A percentile compares a stretch with the other conserved stretches of the same genome.
These are phyloP conservation scores for Musa balbisiana DNA, from an alignment of 202 grass and related monocot genomes.

Conservation along the genomic window DNA sequence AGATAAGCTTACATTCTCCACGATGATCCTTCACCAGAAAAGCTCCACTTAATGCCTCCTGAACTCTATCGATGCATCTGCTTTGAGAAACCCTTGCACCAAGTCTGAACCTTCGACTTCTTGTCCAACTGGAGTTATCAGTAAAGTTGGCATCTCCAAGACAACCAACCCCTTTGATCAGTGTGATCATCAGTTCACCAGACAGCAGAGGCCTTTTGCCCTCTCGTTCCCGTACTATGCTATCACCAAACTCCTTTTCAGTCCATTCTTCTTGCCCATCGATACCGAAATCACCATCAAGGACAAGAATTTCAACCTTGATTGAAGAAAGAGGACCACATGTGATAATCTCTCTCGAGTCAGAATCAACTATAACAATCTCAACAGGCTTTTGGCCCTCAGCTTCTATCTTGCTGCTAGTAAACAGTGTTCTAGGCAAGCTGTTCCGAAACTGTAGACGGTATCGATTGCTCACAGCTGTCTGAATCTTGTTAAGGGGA, in stretches of 20 bases:
- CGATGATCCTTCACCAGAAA: conserved; percentile 97
- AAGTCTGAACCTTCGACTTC: conserved; percentile 87
- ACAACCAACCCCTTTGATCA: conserved; percentile 60
- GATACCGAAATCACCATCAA: conserved; percentile 39
- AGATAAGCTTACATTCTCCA: conserved; percentile 63
- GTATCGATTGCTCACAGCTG: conserved; percentile 12
- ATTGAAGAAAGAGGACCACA: conserved; percentile 32
- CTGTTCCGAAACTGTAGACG: conserved; percentile 8
- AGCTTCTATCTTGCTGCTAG: conserved; percentile 24
- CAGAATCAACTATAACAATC: conserved; percentile 29
- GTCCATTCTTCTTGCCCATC: conserved; percentile 24
- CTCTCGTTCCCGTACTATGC: conserved; percentile 83
- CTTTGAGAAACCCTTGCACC: conserved; percentile 62
- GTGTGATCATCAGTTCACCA: conserved; percentile 64
- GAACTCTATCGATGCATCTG: conserved; percentile 48
- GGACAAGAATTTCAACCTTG: conserved; percentile 24
- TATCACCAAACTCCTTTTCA: conserved; percentile 56
- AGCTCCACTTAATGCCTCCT: conserved; percentile 78
- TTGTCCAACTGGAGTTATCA: conserved; percentile 97
- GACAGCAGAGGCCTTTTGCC: conserved; percentile 74
- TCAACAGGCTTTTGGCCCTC: conserved; percentile 5
- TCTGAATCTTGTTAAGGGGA: conserved; percentile 4
- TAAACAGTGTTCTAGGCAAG: conserved; percentile 14
- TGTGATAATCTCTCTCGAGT: conserved; percentile 21
- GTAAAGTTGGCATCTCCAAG: conserved; percentile 82